These are phyloP conservation scores for Mitragyna speciosa DNA, from an alignment of 257 asterid genomes.

Conservation along the genomic window DNA sequence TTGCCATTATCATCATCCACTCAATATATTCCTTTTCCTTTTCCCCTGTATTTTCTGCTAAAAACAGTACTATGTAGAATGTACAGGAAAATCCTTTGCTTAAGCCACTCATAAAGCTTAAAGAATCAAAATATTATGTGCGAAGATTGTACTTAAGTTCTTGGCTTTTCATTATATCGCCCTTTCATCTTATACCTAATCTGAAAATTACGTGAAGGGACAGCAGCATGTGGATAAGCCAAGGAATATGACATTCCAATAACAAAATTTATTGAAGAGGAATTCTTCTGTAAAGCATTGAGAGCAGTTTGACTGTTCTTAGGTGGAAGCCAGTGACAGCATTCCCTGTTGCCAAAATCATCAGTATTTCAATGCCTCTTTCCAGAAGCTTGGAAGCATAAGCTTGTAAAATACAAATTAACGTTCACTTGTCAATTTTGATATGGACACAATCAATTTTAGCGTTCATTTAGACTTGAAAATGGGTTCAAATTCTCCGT, in stretches of 20 bases:
- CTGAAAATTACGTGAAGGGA: neutral
- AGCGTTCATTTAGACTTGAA: too few species aligned
- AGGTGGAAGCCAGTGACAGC: neutral
- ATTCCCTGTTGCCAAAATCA: neutral
- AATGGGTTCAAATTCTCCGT: too few species aligned
- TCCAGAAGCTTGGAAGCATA: neutral
- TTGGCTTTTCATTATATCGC: neutral
- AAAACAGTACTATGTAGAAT: neutral
- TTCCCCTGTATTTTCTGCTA: neutral
- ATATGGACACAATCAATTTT: neutral
- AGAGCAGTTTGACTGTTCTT: too few species aligned
- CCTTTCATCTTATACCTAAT: neutral
- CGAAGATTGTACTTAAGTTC: neutral
- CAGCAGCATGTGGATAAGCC: neutral
- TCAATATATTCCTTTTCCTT: neutral
- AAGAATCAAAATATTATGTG: neutral
- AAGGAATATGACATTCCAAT: neutral
- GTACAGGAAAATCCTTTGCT: neutral
- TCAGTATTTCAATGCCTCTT: neutral
- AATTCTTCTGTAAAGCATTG: neutral
- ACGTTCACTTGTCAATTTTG: neutral
- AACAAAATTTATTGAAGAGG: neutral
- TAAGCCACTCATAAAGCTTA: neutral
- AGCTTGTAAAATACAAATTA: neutral
- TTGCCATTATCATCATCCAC: constrained; percentile 12